Evolutionary conservation across 2,329 filamentous ascomycete genomes (phyloP).

Genomic region (Colletotrichum echinochloae): DNA sequence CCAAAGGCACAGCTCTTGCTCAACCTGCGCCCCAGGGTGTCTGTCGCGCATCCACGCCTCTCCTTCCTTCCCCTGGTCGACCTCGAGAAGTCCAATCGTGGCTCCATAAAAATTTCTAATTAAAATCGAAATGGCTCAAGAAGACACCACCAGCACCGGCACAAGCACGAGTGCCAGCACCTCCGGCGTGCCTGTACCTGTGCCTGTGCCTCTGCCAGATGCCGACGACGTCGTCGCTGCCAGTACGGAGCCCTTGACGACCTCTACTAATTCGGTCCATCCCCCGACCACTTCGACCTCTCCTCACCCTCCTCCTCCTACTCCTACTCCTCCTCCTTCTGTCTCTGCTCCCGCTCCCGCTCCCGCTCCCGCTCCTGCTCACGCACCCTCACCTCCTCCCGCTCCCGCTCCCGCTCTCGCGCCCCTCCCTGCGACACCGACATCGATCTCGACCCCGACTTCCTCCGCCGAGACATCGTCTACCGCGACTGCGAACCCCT

Average conservation of each 20-base stretch:
- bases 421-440: constrained; percentile 28
- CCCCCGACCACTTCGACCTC: constrained; percentile 32
- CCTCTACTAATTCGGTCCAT: constrained; percentile 37
- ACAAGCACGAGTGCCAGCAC: constrained; percentile 33
- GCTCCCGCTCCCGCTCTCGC: not conserved
- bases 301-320: constrained; percentile 22
- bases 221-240: constrained; percentile 34
- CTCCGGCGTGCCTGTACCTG: constrained; percentile 36
- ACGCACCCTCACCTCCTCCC: not conserved
- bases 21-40: constrained; percentile 39
- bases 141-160: constrained; percentile 41
- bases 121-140: constrained; percentile 55
- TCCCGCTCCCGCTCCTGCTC: not conserved
- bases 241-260: constrained; percentile 33
- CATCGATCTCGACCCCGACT: constrained; percentile 29
- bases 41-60: constrained; percentile 42
- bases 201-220: constrained; percentile 27
- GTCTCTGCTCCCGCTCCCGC: constrained; percentile 6
- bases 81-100: constrained; percentile 49
- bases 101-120: constrained; percentile 55
- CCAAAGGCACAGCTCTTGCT: constrained; percentile 29
- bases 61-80: constrained; percentile 45
- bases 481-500: constrained; percentile 25
- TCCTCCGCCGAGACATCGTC: constrained; percentile 24
- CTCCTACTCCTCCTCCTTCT: constrained; percentile 9